phyloP scores from a whole-genome alignment of 805 yeast genomes.

The Cyberlindnera americana region DNA sequence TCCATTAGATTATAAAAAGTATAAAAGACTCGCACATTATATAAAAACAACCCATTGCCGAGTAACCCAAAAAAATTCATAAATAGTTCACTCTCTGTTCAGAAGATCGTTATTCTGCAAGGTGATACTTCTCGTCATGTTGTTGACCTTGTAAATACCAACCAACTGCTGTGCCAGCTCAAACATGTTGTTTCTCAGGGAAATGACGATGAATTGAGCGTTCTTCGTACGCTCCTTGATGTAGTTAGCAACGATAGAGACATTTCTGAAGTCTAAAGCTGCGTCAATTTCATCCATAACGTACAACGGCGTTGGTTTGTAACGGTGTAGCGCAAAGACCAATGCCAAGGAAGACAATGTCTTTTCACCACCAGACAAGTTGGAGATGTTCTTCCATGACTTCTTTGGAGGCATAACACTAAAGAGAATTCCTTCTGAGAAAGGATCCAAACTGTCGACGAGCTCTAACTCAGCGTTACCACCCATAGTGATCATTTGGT shows the following conservation, averaged over 20 bases:
- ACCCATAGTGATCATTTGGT: constrained; percentile 98
- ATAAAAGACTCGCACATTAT: too few relatives aligned
- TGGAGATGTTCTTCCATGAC: constrained; percentile 94
- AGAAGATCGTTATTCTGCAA: constrained; percentile 58
- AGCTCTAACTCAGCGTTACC: constrained; percentile 97
- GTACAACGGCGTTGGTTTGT: constrained; percentile 94
- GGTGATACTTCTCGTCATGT: constrained; percentile 85
- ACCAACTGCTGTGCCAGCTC: constrained; percentile 92
- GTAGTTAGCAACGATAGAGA: constrained; percentile 95
- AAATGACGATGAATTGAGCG: constrained; percentile 95
- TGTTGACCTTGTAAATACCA: constrained; percentile 90
- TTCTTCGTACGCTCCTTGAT: constrained; percentile 93
- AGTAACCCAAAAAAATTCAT: background rate
- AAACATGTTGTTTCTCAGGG: constrained; percentile 95
- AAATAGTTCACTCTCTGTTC: constrained; percentile 2
- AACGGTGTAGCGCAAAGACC: constrained; percentile 93
- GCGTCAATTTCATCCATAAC: constrained; percentile 99
- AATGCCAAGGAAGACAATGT: constrained; percentile 91
- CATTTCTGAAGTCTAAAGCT: constrained; percentile 94
- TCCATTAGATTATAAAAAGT: background rate
- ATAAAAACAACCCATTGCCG: too few relatives aligned
- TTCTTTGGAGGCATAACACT: constrained; percentile 99
- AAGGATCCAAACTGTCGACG: constrained; percentile 96
- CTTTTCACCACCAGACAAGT: constrained; percentile 96
- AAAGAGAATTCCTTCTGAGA: constrained; percentile 92